Conservation (phyloP, 2,329 filamentous ascomycete species). For the Nemania sp. region DNA sequence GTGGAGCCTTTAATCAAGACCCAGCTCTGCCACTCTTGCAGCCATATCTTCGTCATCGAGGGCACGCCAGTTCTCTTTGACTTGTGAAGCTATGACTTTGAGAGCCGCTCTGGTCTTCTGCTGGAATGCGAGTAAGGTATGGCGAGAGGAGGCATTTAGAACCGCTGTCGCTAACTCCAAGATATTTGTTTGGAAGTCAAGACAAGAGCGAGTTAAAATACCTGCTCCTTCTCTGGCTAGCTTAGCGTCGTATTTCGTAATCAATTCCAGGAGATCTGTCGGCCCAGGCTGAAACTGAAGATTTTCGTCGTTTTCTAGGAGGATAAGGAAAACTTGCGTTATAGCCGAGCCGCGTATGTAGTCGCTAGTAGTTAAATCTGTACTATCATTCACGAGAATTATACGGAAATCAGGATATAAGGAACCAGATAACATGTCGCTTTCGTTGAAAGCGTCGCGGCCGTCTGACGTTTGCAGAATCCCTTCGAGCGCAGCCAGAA, state of each 20-base stretch:
- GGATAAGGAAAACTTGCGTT: conserved; percentile 13
- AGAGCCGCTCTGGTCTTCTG: conserved; percentile 8
- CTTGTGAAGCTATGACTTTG: neutral
- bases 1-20: conserved; percentile 16
- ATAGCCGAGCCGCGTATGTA: conserved; percentile 26
- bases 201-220: neutral
- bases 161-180: conserved; percentile 16
- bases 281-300: neutral
- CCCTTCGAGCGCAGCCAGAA: conserved; percentile 63
- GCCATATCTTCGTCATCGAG: conserved; percentile 15
- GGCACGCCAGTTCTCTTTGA: conserved; percentile 4
- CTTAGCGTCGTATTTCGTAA: conserved; percentile 9
- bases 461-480: conserved; percentile 55
- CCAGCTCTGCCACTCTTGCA: conserved; percentile 13
- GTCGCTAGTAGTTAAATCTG: conserved; percentile 9
- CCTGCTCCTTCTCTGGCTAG: neutral
- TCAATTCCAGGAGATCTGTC: conserved; percentile 8
- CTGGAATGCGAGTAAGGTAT: neutral
- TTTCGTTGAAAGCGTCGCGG: conserved; percentile 18
- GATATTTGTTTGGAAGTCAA: conserved; percentile 21
- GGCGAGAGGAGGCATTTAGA: neutral
- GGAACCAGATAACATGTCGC: conserved; percentile 12
- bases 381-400: conserved; percentile 7
- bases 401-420: conserved; percentile 20
- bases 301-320: conserved; percentile 16